phyloP scores from a whole-genome alignment of 306 rosid genomes.

The Rosa rugosa region DNA sequence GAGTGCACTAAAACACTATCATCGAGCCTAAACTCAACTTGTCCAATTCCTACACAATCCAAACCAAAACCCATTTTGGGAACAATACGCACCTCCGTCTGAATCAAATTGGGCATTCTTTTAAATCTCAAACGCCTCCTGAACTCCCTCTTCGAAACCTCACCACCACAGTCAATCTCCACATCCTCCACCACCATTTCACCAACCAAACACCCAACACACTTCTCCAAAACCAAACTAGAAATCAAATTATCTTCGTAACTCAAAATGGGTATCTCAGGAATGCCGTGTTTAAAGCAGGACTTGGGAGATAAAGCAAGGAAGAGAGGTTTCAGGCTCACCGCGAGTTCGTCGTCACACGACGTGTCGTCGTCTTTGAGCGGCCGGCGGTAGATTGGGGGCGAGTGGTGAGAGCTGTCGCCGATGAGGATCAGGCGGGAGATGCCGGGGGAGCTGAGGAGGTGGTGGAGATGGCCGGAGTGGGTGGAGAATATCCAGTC shows the following conservation, averaged over 20 bases:
- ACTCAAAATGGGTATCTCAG: constrained; percentile 62
- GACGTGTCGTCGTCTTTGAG: constrained; percentile 23
- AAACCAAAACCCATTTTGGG: constrained; percentile 31
- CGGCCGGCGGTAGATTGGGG: constrained; percentile 39
- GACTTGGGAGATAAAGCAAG: constrained; percentile 67
- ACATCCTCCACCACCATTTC: constrained; percentile 86
- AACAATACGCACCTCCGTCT: constrained; percentile 57
- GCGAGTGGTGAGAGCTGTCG: constrained; percentile 19
- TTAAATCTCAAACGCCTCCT: constrained; percentile 86
- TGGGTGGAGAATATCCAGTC: constrained; percentile 86
- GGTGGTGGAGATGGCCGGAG: constrained; percentile 74
- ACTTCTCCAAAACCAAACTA: constrained; percentile 50
- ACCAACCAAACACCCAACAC: constrained; percentile 56
- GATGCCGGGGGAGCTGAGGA: constrained; percentile 42
- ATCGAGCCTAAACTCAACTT: constrained; percentile 50
- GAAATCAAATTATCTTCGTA: constrained; percentile 60
- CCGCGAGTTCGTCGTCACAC: constrained; percentile 32
- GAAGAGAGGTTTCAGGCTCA: constrained; percentile 63
- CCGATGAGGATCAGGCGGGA: constrained; percentile 71
- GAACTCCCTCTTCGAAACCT: constrained; percentile 43
- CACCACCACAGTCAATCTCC: constrained; percentile 47
- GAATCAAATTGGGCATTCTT: constrained; percentile 84
- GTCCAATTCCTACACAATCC: constrained; percentile 36
- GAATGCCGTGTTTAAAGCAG: constrained; percentile 52
- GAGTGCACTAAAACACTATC: constrained; percentile 66